These are phyloP conservation scores for Hyphodiscus sp. DNA, from an alignment of 2,329 filamentous ascomycete species.

Conservation along the genomic window DNA sequence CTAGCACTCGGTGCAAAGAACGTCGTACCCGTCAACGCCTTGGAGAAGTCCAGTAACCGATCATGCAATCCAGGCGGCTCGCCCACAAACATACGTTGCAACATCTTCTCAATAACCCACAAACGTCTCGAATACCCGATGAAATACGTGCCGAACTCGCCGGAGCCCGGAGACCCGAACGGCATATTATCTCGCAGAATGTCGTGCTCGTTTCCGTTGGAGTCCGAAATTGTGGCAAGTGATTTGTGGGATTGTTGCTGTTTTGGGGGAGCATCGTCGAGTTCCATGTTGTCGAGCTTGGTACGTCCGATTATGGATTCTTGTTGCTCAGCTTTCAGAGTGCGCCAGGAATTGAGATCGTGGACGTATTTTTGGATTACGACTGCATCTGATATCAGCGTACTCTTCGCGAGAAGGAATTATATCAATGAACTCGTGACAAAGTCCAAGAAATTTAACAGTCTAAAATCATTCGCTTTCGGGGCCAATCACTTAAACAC, in stretches of 20 bases:
- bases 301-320: constrained; percentile 51
- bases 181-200: constrained; percentile 57
- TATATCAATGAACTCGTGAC: too few relatives aligned
- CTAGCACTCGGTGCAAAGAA: constrained; percentile 46
- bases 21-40: constrained; percentile 42
- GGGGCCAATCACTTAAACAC: too few relatives aligned
- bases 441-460: too few relatives aligned
- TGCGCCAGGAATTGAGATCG: constrained; percentile 41
- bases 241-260: constrained; percentile 47
- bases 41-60: constrained; percentile 48
- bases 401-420: too few relatives aligned
- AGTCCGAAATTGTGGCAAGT: constrained; percentile 46
- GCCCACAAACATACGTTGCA: constrained; percentile 51
- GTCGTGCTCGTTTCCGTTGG: constrained; percentile 42
- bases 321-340: constrained; percentile 43
- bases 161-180: constrained; percentile 45
- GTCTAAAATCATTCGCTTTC: too few relatives aligned
- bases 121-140: constrained; percentile 47
- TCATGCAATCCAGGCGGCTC: constrained; percentile 48
- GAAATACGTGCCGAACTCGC: constrained; percentile 52
- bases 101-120: constrained; percentile 53
- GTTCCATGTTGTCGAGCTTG: constrained; percentile 51
- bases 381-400: constrained; percentile 21
- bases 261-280: constrained; percentile 42
- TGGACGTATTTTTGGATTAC: constrained; percentile 55